A percentile compares a stretch with the other conserved stretches of the same genome.
These are phyloP conservation scores for Jackrogersella multiformis DNA, from an alignment of 495 filamentous ascomycete genomes.

Conservation along the genomic window DNA sequence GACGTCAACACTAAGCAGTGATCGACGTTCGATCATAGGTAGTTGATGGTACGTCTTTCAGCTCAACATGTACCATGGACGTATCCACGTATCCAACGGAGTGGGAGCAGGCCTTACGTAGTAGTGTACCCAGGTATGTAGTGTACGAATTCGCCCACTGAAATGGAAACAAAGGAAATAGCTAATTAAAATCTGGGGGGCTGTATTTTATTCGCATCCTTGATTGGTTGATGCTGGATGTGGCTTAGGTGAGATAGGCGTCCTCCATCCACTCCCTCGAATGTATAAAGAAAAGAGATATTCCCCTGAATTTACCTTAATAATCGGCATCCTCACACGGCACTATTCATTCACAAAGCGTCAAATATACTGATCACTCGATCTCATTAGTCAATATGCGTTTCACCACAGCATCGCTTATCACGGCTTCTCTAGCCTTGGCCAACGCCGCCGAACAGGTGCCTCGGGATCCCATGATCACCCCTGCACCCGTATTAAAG, in stretches of 20 bases:
- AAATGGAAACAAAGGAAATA: neutral
- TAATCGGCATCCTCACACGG: neutral
- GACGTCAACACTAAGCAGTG: conserved; percentile 9
- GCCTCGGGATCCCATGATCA: conserved; percentile 39
- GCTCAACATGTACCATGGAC: neutral
- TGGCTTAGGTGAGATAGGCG: conserved; percentile 7
- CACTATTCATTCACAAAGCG: neutral
- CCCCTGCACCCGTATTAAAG: conserved; percentile 31
- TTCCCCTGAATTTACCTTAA: neutral
- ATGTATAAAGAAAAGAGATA: conserved; percentile 35
- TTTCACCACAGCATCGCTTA: conserved; percentile 25
- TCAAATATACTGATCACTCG: conserved; percentile 10
- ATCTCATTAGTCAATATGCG: conserved; percentile 29
- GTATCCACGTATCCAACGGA: neutral
- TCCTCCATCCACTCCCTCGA: neutral
- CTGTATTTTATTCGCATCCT: neutral
- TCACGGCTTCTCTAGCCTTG: conserved; percentile 29
- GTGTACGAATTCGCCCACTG: conserved; percentile 2
- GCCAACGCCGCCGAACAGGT: conserved; percentile 26
- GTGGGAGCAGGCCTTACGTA: neutral
- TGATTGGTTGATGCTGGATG: neutral
- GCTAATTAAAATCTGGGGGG: conserved; percentile 13
- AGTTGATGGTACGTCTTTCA: conserved; percentile 12
- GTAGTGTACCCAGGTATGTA: too few relatives aligned
- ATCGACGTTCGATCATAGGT: conserved; percentile 11